Base-by-base conservation (phyloP, 495 filamentous ascomycete genomes). In the Aspergillus diversus region DNA sequence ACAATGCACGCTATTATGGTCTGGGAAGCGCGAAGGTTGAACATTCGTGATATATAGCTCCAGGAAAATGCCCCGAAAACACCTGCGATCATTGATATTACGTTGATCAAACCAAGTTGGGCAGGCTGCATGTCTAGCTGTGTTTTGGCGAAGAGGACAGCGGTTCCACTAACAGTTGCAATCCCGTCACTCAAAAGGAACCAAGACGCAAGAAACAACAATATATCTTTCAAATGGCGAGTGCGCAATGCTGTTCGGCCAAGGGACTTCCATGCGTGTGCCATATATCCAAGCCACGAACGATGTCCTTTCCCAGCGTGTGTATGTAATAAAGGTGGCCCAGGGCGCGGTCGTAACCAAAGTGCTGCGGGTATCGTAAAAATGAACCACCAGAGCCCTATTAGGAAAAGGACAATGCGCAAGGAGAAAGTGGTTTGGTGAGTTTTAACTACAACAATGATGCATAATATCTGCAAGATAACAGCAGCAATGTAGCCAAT, bases 71-170 rank as follows among this genome's bases (percentile, higher is more conserved):
- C 95, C 8, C 95, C 95, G 16, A 90, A 72, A 16, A 98, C 87
- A 16, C 95, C 95, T 12, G 86, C 86, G 35, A 90, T 69, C 35
- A 93, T 97, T 33, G 89, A 89, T 64, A 97, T 91, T 37, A 99
- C 92, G 68, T 91, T 95, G 74, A 99, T 98, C 70, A 97, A 78
- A 4, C 92, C 95, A n/a, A 99, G 77, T 5, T 89, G 90, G 66
- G 90, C 90, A 2, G 92, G 87, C 55, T 89, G 83, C 95, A 99
- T 98, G 66, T 89, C 82, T 5, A 99, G 83, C 60, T 93, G 85
- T 0, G 94, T 99, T 76, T 99, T 99, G 4, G 92, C 95, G 71
- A 96, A 99, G 11, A 99, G 82, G 21, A 99, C 90, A 8, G 95
- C 95, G 7, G 95, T 97, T 8, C 95, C 96, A 56, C 91, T 95